These are phyloP conservation scores for Astragalus glycyphyllos DNA, from an alignment of 306 rosid species.

Conservation along the genomic window DNA sequence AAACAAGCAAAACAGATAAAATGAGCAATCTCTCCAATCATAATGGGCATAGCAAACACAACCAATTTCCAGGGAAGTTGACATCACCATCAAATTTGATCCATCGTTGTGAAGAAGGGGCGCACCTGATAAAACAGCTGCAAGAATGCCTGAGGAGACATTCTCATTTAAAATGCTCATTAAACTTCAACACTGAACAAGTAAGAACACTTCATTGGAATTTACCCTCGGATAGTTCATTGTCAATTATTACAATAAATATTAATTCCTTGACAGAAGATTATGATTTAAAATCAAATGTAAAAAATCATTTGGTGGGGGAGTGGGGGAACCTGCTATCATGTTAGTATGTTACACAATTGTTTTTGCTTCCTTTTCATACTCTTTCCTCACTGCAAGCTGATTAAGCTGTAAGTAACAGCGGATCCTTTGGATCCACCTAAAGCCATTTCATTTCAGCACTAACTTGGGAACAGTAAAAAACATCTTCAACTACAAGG, in stretches of 20 bases:
- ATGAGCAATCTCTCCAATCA: background rate
- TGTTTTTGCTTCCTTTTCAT: background rate
- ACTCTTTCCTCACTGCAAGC: background rate
- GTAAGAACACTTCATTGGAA: background rate
- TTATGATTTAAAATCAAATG: constrained; percentile 1
- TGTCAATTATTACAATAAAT: constrained; percentile 12
- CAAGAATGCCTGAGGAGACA: background rate
- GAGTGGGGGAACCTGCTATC: background rate
- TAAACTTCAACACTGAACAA: background rate
- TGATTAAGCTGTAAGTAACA: background rate
- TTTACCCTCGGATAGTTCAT: background rate
- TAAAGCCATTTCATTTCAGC: too few relatives aligned
- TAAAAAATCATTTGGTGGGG: background rate
- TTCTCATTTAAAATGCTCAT: constrained; percentile 8
- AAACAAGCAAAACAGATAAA: background rate
- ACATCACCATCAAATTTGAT: constrained; percentile 18
- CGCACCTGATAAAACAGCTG: background rate
- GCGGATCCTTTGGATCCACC: too few relatives aligned
- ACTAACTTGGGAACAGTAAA: background rate
- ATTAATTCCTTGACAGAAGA: constrained; percentile 1
- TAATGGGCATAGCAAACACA: constrained; percentile 1
- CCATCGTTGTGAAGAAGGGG: background rate
- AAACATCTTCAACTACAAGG: background rate
- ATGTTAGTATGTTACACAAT: background rate
- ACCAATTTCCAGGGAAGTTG: constrained; percentile 19